Percentiles rank a stretch among this genome's conserved stretches.
phyloP scores from a whole-genome alignment of 2,329 filamentous ascomycete species.

The Ceratocystis albifundus region DNA sequence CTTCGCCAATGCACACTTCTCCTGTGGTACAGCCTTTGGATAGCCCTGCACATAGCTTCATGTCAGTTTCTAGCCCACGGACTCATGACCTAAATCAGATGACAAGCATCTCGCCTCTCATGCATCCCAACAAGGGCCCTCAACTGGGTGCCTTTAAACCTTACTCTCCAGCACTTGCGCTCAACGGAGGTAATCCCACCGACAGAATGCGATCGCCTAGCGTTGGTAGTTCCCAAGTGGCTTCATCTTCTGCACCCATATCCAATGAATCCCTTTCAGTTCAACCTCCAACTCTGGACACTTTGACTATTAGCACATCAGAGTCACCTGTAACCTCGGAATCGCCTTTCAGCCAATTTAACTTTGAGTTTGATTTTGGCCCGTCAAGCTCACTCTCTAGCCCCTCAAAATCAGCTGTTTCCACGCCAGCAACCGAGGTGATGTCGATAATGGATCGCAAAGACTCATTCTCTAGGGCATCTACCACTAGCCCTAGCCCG shows the following conservation, averaged over 20 bases:
- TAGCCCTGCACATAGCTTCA: conserved; percentile 8
- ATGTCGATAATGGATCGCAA: conserved; percentile 9
- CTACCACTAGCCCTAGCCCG: conserved; percentile 17
- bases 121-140: not conserved
- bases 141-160: conserved; percentile 18
- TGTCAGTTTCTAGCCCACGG: conserved; percentile 10
- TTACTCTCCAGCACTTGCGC: conserved; percentile 17
- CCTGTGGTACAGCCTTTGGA: conserved; percentile 1
- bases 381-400: conserved; percentile 6
- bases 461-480: conserved; percentile 14
- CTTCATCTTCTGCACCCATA: not conserved
- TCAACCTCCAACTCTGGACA: not conserved
- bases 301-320: not conserved
- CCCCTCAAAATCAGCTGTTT: not conserved
- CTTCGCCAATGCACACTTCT: conserved; percentile 14
- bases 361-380: conserved; percentile 22
- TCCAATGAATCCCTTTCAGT: not conserved
- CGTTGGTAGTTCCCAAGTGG: not conserved
- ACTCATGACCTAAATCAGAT: not conserved
- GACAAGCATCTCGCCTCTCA: not conserved
- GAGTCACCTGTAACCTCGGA: conserved; percentile 16
- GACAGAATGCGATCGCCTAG: conserved; percentile 10
- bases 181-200: not conserved
- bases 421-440: conserved; percentile 1
- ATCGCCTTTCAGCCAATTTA: conserved; percentile 22